Conservation (phyloP, 2,329 filamentous ascomycete genomes). For the Xylaria multiplex region DNA sequence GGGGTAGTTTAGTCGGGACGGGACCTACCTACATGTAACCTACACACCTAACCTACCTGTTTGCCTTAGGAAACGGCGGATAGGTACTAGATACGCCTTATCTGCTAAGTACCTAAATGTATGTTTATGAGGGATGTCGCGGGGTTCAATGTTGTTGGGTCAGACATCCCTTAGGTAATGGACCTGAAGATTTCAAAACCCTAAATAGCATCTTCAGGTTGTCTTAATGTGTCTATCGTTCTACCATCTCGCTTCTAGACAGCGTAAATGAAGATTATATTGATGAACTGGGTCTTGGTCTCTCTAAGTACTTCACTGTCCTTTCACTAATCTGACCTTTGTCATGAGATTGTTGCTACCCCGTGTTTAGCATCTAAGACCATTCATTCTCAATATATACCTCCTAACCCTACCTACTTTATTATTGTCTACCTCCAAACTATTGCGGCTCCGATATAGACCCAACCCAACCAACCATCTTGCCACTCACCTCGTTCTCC, state of each 20-base stretch:
- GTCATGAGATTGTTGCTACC: neutral
- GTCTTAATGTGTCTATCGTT: neutral
- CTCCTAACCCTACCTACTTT: neutral
- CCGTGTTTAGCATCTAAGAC: neutral
- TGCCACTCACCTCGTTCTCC: neutral
- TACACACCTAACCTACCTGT: no score
- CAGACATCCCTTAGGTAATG: neutral
- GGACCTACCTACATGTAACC: no score
- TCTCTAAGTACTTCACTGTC: neutral
- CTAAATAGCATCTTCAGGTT: constrained; percentile 1
- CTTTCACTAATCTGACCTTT: neutral
- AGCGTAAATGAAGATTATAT: neutral
- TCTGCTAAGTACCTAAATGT: no score
- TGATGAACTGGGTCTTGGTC: neutral
- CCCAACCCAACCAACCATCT: neutral
- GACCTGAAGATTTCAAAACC: neutral
- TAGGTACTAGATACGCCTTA: no score
- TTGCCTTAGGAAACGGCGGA: no score
- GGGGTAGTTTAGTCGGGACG: no score
- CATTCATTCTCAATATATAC: neutral
- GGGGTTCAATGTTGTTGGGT: constrained; percentile 17
- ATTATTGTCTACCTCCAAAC: neutral
- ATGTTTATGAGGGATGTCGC: constrained; percentile 5
- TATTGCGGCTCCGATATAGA: neutral
- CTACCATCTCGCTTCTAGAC: neutral